Evolutionary conservation across 2,329 filamentous ascomycete species (phyloP), one percentile per base, ranked within the genome.

Genomic region (Sphaerulina musiva): DNA sequence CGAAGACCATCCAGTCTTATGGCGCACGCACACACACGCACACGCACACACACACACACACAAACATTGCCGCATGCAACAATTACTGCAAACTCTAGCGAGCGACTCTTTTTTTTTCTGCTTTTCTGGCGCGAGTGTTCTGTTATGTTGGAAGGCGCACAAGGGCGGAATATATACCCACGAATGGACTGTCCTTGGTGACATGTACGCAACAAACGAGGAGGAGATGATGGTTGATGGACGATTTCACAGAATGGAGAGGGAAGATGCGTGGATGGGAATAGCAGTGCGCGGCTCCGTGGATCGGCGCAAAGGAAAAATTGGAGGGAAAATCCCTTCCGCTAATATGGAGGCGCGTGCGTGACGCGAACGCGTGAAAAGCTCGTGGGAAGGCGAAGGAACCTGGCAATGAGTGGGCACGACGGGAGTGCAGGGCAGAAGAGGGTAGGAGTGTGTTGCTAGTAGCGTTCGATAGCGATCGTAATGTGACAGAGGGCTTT

Each of bases 321-420:
- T 17, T 42, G 39, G 38, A 49, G 44, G 39, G 34, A 43, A 50
- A 45, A 44, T 29, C 42, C 45, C 40, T 40, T 36, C 20, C 17
- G 40, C 20, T 39, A 41, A 45, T 23, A 12, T 32, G 3, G 32
- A 39, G 29, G 40, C 48, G 48, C 48, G 48, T 17, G 48, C 42
- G 42, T 46, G 48, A 51, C 48, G 48, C 48, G 48, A 51, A 51
- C 48, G 48, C 48, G 48, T 51, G 9, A 14, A 17, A 51, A 44
- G 40, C 48, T 36, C 20, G 48, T 51, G 40, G 23, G 31, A 7
- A 9, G 31, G 42, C 42, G 17, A 32, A 20, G 23, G 10, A 45
- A 42, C 44, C 48, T 40, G 42, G 48, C 48, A 51, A 36, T 32
- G 32, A 14, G 29, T 32, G 41, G 41, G 32, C 31, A 31, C 29